Evolutionary conservation across 2,329 filamentous ascomycete species (phyloP), one percentile per base, ranked within the genome.

Genomic region (Hypoxylon sp.): DNA sequence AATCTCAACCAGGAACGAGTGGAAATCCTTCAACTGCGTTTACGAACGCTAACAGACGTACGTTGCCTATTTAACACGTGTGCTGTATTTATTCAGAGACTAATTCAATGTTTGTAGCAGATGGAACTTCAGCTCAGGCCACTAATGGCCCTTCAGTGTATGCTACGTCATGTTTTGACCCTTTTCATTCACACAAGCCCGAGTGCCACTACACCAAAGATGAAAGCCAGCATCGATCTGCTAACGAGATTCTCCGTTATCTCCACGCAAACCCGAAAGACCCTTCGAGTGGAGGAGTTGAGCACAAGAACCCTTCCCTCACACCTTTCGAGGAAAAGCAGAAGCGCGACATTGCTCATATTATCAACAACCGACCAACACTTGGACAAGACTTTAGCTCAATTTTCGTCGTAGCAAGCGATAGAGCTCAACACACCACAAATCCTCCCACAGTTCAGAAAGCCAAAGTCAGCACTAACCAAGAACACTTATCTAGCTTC

Each of bases 71-170:
- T 52, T 11, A 32, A 17, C 11, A 3, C 17, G 46, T 46, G 1
- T 32, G 2, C 31, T 31, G 4, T 55, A 24, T n/a, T 64, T 57
- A 72, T 74, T 59, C 31, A 13, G 19, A 57, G 39, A 73, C 60
- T 64, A 56, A 64, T 17, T 24, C 46, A 73, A 68, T 58, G 56
- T 70, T 63, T 47, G 54, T 54, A 32, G 62, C 72, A 46, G 71
- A 60, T 66, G 67, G 67, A 27, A 62, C 63, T 50, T 50, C 76
- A 10, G 58, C 72, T 52, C 75, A 75, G 68, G 75, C 73, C 65
- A 74, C 68, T 39, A 75, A 76, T 31, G 77, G 77, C 44, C 79
- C 82, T 68, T 82, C 83, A 80, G 83, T 85, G 85, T 87, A 87
- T 80, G 85, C 64, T 57, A 67, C 71, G 73, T 69, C 76, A 62